Base-by-base conservation (phyloP, 768 basidiomycete genomes). In the Trametes elegans region DNA sequence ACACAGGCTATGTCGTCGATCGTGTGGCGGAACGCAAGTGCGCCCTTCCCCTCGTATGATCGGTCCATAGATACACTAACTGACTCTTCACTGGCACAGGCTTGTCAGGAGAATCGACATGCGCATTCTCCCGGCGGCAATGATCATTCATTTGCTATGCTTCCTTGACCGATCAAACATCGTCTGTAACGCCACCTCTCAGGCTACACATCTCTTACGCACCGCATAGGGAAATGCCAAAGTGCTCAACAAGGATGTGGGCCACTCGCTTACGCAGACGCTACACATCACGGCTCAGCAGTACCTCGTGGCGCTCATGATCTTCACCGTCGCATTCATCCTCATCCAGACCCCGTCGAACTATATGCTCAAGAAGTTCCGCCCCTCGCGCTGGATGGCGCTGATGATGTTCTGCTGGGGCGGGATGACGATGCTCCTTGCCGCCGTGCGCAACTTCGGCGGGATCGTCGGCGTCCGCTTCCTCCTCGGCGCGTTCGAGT, bases 401-500 rank as follows among this genome's bases (percentile, higher is more conserved):
- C 64, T 73, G 48, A 64, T 75, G 34, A 75, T 74, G 73, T 61
- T 74, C 52, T 56, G 55, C 10, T 76, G 75, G 75, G 74, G 73
- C 27, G 62, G 64, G 6, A 65, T 73, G 49, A 72, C 73, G 19
- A 73, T 74, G 57, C 64, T 70, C 19, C 66, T 75, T 24, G 71
- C 70, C 14, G 70, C 67, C 11, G 66, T 75, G 23, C 66, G 70
- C 35, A 74, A 67, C 50, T 72, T 70, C 39, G 71, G 66, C 7
- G 71, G 70, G 4, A 68, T 80, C 51, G 29, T 62, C 41, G 62
- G 58, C 14, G 52, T 62, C 51, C 70, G 79, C 24, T 75, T 80
- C 58, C 65, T 76, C 10, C 68, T 78, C 13, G 78, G 77, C 3
- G 65, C 68, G 7, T 70, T 75, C 36, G 78, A 78, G 53, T 74